Evolutionary conservation across 768 basidiomycete genomes (phyloP).

Genomic region (Pleurotus djamor): DNA sequence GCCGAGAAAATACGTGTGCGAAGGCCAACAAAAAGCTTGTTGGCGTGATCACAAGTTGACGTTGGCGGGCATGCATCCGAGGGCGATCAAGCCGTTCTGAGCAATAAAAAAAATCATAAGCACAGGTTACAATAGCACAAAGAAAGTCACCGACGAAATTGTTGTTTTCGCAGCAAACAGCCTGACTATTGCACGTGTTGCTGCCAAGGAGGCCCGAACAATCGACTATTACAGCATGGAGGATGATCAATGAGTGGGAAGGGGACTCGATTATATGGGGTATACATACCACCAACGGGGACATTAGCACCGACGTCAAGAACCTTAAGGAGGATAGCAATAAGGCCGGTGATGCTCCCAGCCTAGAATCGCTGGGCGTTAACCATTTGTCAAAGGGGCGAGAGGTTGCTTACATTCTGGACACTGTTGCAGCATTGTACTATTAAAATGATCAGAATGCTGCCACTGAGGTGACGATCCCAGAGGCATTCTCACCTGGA

Average conservation of each 20-base stretch:
- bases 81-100: conserved; percentile 23
- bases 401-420: background rate
- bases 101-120: background rate
- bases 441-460: background rate
- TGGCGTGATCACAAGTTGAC: conserved; percentile 5
- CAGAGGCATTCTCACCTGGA: background rate
- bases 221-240: background rate
- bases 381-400: no score
- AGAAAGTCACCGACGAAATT: conserved; percentile 15
- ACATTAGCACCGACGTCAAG: conserved; percentile 12
- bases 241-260: no score
- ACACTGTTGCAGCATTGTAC: background rate
- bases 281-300: conserved; percentile 13
- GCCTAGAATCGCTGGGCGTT: no score
- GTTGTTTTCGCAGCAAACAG: conserved; percentile 25
- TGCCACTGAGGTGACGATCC: background rate
- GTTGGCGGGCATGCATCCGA: conserved; percentile 21
- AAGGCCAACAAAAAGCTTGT: background rate
- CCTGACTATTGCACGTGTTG: no score
- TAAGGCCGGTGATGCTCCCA: background rate
- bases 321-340: background rate
- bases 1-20: background rate
- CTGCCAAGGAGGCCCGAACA: no score
- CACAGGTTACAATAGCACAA: background rate
- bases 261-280: no score